Evolutionary conservation across 768 basidiomycete species (phyloP).

Genomic region (Tricholoma furcatifolium): DNA sequence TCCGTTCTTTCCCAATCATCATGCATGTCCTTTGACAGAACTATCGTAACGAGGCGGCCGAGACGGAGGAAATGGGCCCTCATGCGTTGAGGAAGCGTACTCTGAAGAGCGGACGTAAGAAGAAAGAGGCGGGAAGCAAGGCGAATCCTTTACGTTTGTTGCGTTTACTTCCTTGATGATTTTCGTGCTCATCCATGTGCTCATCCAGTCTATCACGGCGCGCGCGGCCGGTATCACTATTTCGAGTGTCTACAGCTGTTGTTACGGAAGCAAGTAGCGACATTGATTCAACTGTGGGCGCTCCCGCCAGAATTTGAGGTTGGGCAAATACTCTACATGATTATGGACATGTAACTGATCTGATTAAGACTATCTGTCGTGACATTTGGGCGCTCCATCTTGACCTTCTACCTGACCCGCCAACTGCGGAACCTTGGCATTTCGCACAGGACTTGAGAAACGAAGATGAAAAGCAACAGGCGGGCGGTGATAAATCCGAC

Average conservation of each 20-base stretch:
- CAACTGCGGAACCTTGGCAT: conserved; percentile 58
- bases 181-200: neutral
- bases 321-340: conserved; percentile 7
- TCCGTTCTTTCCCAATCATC: neutral
- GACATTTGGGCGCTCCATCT: conserved; percentile 83
- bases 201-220: conserved; percentile 76
- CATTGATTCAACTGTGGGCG: conserved; percentile 62
- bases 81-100: conserved; percentile 66
- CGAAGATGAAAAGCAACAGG: conserved; percentile 11
- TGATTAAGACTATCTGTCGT: conserved; percentile 60
- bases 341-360: neutral
- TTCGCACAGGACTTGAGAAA: conserved; percentile 34
- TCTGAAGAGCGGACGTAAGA: conserved; percentile 56
- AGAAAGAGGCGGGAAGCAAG: conserved; percentile 46
- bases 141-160: conserved; percentile 59
- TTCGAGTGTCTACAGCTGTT: conserved; percentile 85
- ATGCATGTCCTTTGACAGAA: conserved; percentile 44
- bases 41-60: conserved; percentile 78
- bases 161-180: neutral
- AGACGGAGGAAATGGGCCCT: conserved; percentile 60
- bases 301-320: conserved; percentile 84
- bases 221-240: conserved; percentile 73
- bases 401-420: conserved; percentile 56
- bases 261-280: conserved; percentile 70
- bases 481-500: conserved; percentile 13